Evolutionary conservation across 148 eudicot species (phyloP).

Genomic region (Dysphania ambrosioides): DNA sequence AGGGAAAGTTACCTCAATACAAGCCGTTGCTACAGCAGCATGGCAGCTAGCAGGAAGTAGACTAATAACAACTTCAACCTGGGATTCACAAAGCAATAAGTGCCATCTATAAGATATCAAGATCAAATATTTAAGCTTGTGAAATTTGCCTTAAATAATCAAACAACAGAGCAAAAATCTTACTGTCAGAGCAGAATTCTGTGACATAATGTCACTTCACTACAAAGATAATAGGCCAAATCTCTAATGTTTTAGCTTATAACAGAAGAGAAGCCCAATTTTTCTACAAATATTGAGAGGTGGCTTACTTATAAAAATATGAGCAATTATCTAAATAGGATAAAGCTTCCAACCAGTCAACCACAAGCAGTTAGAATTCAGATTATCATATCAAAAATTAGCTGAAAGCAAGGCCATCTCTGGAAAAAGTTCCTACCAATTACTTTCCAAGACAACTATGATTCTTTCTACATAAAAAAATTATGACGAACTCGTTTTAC

Average conservation of each 20-base stretch:
- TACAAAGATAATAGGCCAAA: not conserved
- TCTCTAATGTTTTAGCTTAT: not conserved
- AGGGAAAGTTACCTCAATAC: constrained; percentile 61
- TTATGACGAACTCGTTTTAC: not conserved
- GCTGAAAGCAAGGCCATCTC: not conserved
- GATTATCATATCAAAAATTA: not conserved
- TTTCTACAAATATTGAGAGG: too few species aligned
- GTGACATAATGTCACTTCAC: not conserved
- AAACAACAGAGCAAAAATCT: not conserved
- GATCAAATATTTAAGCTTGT: constrained; percentile 4
- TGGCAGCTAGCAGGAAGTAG: constrained; percentile 91
- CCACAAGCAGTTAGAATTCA: not conserved
- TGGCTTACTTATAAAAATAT: too few species aligned
- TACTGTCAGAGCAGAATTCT: not conserved
- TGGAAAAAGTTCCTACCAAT: not conserved
- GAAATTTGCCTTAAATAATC: not conserved
- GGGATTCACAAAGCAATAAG: constrained; percentile 25
- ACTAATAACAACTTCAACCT: constrained; percentile 95
- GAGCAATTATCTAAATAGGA: not conserved
- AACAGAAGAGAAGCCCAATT: not conserved
- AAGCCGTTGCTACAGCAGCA: constrained; percentile 59
- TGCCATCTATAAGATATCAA: not conserved
- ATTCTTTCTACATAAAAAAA: not conserved
- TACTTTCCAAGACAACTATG: not conserved
- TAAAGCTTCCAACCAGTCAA: not conserved